Evolutionary conservation across 2,329 filamentous ascomycete genomes (phyloP), one percentile per base, ranked within the genome.

Genomic region (Truncatella angustata): DNA sequence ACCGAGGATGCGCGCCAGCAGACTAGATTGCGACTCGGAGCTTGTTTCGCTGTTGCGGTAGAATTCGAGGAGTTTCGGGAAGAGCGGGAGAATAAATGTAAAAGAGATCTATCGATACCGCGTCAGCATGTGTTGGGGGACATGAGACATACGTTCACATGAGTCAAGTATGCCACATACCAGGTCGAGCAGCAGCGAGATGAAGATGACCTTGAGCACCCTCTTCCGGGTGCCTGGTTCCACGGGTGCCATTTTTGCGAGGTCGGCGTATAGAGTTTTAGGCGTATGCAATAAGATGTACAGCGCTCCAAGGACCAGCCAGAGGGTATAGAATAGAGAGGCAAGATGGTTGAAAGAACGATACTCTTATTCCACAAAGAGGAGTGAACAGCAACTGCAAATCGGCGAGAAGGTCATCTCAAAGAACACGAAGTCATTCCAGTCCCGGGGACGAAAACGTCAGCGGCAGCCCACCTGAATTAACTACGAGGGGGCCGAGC

Each of bases 51-150:
- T 84, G 66, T 90, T 86, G 72, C 91, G 90, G 76, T 97, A 99
- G 81, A 97, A 97, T 63, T 95, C 88, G 71, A 97, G 87, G 40
- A 99, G 87, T 53, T 91, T 92, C 6, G 92, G 94, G 68, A 97
- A 99, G 32, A 99, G 84, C 0, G 94, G 94, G 7, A 99, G 86
- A 67, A 97, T 97, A 68, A 99, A 97, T 26, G 94, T 99, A 70
- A 99, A 99, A 51, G 93, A 97, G 64, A 97, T 90, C 93, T 97
- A 45, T 52, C 26, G 16, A 12, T 26, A 16, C 14, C 14, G 11
- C 16, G 26, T 47, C 28, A 47, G 44, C 24, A 53, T n/a, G n/a
- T n/a, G n/a, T n/a, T n/a, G n/a, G n/a, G n/a, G n/a, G n/a, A n/a
- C n/a, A n/a, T n/a, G n/a, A n/a, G n/a, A n/a, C n/a, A n/a, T n/a